These are phyloP conservation scores for Syncephalastrum racemosum DNA, from an alignment of 371 early-diverging fungal species.

Conservation along the genomic window DNA sequence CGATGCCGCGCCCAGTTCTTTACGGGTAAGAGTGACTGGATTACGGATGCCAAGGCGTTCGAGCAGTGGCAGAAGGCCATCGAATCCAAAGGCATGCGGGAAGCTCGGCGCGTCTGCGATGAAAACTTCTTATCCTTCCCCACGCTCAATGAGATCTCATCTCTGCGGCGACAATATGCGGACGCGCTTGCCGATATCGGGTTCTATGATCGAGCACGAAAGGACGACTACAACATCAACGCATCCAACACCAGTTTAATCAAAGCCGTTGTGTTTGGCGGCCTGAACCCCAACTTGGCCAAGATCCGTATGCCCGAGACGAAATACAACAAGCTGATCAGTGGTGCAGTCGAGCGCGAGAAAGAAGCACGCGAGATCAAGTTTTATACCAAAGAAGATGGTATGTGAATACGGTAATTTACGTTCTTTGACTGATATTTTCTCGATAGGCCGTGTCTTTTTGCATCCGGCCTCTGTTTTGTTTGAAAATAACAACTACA, in stretches of 20 bases:
- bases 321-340: conserved; percentile 70
- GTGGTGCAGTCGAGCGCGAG: conserved; percentile 74
- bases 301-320: conserved; percentile 69
- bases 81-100: conserved; percentile 31
- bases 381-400: conserved; percentile 65
- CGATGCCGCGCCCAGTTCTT: conserved; percentile 57
- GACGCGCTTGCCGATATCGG: conserved; percentile 67
- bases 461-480: conserved; percentile 78
- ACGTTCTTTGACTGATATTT: neutral
- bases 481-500: conserved; percentile 62
- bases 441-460: conserved; percentile 63
- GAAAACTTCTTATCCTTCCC: conserved; percentile 65
- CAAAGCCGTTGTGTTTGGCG: conserved; percentile 62
- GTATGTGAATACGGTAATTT: conserved; percentile 16
- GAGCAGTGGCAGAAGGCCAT: conserved; percentile 57
- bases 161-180: conserved; percentile 55
- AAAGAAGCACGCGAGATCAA: conserved; percentile 73
- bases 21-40: conserved; percentile 64
- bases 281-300: conserved; percentile 71
- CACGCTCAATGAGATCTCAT: conserved; percentile 47
- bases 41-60: conserved; percentile 69
- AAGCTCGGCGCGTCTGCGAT: conserved; percentile 37
- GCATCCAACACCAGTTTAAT: conserved; percentile 53
- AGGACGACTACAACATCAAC: conserved; percentile 45
- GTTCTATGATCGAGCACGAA: conserved; percentile 29